These are phyloP conservation scores for Cicer pinnatifidum DNA, from an alignment of 306 rosid species.

Conservation along the genomic window DNA sequence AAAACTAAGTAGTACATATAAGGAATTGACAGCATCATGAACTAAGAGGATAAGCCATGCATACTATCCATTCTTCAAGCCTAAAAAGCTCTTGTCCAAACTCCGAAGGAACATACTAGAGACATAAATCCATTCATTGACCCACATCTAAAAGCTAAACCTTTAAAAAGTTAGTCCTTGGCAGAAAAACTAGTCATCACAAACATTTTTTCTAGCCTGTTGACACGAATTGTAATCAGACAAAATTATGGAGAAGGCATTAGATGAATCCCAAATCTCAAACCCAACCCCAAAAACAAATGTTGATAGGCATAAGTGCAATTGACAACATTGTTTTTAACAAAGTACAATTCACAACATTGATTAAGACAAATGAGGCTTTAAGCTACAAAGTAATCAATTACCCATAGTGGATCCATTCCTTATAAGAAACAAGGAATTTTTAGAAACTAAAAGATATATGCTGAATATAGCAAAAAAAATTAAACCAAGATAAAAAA, in stretches of 20 bases:
- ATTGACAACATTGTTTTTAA: not conserved
- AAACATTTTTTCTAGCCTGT: not conserved
- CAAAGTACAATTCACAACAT: not conserved
- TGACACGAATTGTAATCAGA: not conserved
- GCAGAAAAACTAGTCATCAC: not conserved
- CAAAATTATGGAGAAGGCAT: conserved; percentile 4
- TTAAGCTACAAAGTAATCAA: not conserved
- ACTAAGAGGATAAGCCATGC: conserved; percentile 2
- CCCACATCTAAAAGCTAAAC: not conserved
- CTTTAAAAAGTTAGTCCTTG: not conserved
- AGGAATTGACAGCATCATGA: not conserved
- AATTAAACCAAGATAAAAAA: conserved; percentile 29
- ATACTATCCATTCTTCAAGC: not conserved
- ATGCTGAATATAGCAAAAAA: conserved; percentile 8
- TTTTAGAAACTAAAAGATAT: not conserved
- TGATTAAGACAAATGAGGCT: not conserved
- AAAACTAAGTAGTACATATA: not conserved
- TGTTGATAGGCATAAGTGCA: not conserved
- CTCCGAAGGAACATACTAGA: not conserved
- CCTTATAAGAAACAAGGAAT: not conserved
- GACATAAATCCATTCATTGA: not conserved
- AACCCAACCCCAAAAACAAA: conserved; percentile 4
- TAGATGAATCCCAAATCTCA: not conserved
- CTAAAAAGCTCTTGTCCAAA: not conserved
- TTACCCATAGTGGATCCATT: not conserved